These are phyloP conservation scores for Acer negundo DNA, from an alignment of 345 rosid genomes.

Conservation along the genomic window DNA sequence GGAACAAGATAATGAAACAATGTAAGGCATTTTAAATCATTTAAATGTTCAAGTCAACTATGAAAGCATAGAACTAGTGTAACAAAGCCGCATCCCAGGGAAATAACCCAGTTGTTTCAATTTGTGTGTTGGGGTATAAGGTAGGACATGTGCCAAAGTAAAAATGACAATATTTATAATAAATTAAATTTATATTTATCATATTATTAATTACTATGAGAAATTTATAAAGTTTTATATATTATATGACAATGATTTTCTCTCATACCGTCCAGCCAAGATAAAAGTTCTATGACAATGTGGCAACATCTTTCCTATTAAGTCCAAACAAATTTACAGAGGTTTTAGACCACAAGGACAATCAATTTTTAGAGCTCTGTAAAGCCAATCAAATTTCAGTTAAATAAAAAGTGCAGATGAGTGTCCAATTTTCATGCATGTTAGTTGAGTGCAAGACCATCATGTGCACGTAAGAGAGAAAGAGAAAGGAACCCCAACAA, in stretches of 20 bases:
- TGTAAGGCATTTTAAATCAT: background rate
- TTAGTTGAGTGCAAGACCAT: background rate
- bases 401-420: background rate
- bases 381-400: background rate
- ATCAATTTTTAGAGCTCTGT: background rate
- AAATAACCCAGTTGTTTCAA: too few relatives aligned
- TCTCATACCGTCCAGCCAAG: too few relatives aligned
- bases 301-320: too few relatives aligned
- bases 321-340: background rate
- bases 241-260: too few relatives aligned
- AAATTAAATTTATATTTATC: too few relatives aligned
- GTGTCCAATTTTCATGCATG: background rate
- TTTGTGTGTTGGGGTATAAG: too few relatives aligned
- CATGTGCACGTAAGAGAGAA: background rate
- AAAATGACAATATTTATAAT: too few relatives aligned
- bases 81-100: too few relatives aligned
- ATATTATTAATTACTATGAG: too few relatives aligned
- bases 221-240: too few relatives aligned
- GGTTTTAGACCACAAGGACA: background rate
- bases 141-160: too few relatives aligned
- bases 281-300: background rate
- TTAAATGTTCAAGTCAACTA: background rate
- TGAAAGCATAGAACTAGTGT: background rate
- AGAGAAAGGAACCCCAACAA: background rate
- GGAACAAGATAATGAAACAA: slow-evolving; percentile 20